These are phyloP conservation scores for Arabidopsis suecica DNA, from an alignment of 345 rosid species.

Conservation along the genomic window DNA sequence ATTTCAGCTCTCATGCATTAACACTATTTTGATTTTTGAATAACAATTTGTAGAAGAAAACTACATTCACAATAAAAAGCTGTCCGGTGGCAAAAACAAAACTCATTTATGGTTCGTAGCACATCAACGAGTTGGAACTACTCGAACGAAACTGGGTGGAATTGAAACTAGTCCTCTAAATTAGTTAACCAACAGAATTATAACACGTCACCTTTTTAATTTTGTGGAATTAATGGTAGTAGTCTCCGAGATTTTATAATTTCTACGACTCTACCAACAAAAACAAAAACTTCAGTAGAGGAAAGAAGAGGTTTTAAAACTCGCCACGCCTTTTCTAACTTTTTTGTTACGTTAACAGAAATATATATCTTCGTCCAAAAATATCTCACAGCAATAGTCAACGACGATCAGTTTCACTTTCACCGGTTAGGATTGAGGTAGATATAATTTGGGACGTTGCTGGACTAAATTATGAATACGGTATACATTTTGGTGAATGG, in stretches of 20 bases:
- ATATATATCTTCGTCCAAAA: too few relatives aligned
- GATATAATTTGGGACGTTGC: too few relatives aligned
- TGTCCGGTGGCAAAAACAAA: background rate
- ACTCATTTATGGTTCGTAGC: constrained; percentile 4
- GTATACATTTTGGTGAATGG: too few relatives aligned
- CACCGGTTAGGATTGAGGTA: too few relatives aligned
- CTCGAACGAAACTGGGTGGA: background rate
- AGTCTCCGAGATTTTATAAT: constrained; percentile 3
- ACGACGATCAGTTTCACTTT: too few relatives aligned
- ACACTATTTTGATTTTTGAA: too few relatives aligned
- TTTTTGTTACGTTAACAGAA: background rate
- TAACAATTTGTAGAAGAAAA: too few relatives aligned
- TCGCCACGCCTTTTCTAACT: background rate
- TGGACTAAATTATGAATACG: too few relatives aligned
- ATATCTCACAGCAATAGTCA: too few relatives aligned
- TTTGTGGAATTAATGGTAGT: background rate
- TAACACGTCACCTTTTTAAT: constrained; percentile 23
- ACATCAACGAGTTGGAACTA: background rate
- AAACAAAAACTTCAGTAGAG: background rate
- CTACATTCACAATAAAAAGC: background rate
- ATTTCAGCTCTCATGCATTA: too few relatives aligned
- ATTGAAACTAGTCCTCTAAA: constrained; percentile 17
- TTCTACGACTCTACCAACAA: background rate
- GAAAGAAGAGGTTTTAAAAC: background rate
- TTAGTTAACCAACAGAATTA: constrained; percentile 20